Evolutionary conservation across 2,329 filamentous ascomycete genomes (phyloP).

Genomic region (Aschersonia sp.): DNA sequence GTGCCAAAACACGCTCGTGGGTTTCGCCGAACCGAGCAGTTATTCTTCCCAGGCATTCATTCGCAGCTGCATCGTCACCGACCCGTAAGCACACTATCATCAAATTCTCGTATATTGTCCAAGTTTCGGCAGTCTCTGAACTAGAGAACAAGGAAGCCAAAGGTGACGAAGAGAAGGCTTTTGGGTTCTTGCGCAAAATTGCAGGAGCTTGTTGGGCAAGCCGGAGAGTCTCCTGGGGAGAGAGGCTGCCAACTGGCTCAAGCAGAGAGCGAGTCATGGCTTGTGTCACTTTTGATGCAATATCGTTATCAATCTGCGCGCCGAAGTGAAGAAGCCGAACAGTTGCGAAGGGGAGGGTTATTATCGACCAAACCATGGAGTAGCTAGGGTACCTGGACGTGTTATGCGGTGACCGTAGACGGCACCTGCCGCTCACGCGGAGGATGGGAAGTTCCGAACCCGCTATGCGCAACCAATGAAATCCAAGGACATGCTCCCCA

Average conservation of each 20-base stretch:
- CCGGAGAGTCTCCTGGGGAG: constrained; percentile 38
- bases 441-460: neutral
- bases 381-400: too few species aligned
- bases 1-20: constrained; percentile 76
- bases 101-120: constrained; percentile 77
- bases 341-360: neutral
- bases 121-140: constrained; percentile 64
- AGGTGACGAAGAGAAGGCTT: constrained; percentile 38
- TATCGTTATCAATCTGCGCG: too few species aligned
- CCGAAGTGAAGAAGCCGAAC: neutral
- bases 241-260: constrained; percentile 40
- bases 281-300: constrained; percentile 1
- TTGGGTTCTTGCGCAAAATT: constrained; percentile 38
- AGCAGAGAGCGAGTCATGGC: constrained; percentile 38
- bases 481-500: neutral
- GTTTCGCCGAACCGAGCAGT: constrained; percentile 64
- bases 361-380: neutral
- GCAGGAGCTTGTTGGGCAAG: constrained; percentile 46
- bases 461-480: neutral
- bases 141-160: constrained; percentile 37
- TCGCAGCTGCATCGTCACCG: constrained; percentile 67
- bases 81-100: constrained; percentile 72
- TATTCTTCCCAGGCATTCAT: constrained; percentile 59
- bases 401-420: too few species aligned
- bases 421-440: too few species aligned